Evolutionary conservation across 2,329 filamentous ascomycete species (phyloP).

Genomic region (Phialemoniopsis sp.): DNA sequence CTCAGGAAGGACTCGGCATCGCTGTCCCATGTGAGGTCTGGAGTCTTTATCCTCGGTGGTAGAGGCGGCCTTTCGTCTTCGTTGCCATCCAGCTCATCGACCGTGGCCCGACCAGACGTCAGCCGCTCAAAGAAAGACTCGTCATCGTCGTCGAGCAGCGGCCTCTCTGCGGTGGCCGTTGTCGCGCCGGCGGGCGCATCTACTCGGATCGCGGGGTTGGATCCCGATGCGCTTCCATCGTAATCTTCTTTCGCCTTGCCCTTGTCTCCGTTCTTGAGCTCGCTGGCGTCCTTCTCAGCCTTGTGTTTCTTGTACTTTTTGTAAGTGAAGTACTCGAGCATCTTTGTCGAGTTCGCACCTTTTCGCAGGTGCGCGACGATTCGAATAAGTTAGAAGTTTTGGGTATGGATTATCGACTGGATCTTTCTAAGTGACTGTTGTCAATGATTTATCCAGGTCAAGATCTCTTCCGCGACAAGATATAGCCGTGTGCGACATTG

Average conservation of each 20-base stretch:
- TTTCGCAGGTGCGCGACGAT: background rate
- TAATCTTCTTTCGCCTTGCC: conserved; percentile 20
- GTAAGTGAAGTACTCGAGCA: conserved; percentile 61
- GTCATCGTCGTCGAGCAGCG: conserved; percentile 52
- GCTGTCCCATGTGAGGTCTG: conserved; percentile 44
- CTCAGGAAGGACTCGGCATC: conserved; percentile 29
- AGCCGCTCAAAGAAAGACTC: conserved; percentile 55
- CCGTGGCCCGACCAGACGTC: conserved; percentile 26
- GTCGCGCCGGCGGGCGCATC: conserved; percentile 1
- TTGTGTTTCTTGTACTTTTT: conserved; percentile 60
- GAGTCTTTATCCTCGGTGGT: conserved; percentile 47
- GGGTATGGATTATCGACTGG: too few relatives aligned
- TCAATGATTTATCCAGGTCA: too few relatives aligned
- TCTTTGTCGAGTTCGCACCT: conserved; percentile 22
- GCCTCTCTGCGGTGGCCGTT: conserved; percentile 19
- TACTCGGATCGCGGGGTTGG: background rate
- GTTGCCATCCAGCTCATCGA: conserved; percentile 23
- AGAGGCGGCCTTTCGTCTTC: conserved; percentile 46
- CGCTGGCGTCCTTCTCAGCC: conserved; percentile 38
- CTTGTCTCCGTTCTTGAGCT: conserved; percentile 10
- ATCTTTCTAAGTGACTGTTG: too few relatives aligned
- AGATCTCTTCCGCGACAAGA: too few relatives aligned
- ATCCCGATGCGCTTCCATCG: background rate
- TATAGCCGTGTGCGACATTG: too few relatives aligned
- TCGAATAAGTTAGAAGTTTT: background rate